phyloP scores from a whole-genome alignment of 2,329 filamentous ascomycete genomes.

The Trichoderma sp. region DNA sequence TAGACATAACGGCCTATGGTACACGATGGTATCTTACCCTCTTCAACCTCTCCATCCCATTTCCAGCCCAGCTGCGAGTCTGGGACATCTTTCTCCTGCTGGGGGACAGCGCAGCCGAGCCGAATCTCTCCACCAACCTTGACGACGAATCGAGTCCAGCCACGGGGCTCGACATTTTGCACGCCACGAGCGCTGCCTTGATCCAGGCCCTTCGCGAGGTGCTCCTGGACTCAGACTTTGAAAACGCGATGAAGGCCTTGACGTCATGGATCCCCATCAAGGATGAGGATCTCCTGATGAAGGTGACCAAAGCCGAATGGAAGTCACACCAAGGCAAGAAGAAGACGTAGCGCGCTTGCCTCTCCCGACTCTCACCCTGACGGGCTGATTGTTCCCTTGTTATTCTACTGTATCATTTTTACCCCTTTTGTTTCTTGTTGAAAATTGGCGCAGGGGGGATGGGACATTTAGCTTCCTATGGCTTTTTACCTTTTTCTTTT shows the following conservation, averaged over 20 bases:
- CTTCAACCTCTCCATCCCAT: conserved; percentile 96
- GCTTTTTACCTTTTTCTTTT: not conserved
- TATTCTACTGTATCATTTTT: not conserved
- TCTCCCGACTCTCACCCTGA: conserved; percentile 28
- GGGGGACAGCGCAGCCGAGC: conserved; percentile 42
- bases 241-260: conserved; percentile 95
- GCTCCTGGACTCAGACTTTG: conserved; percentile 88
- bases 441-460: not conserved
- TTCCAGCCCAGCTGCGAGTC: conserved; percentile 86
- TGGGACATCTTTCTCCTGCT: conserved; percentile 98
- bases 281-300: conserved; percentile 91
- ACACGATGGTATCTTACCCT: conserved; percentile 96
- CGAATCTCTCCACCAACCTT: conserved; percentile 12
- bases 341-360: conserved; percentile 35
- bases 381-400: not conserved
- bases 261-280: conserved; percentile 92
- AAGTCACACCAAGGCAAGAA: conserved; percentile 58
- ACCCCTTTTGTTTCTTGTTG: conserved; percentile 2
- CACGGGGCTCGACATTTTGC: conserved; percentile 74
- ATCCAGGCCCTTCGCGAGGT: conserved; percentile 89
- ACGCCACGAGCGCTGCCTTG: conserved; percentile 84
- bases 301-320: conserved; percentile 83
- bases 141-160: conserved; percentile 22
- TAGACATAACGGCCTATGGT: conserved; percentile 88
- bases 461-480: not conserved